phyloP scores from a whole-genome alignment of 306 rosid genomes.

The Glycine tomentella region DNA sequence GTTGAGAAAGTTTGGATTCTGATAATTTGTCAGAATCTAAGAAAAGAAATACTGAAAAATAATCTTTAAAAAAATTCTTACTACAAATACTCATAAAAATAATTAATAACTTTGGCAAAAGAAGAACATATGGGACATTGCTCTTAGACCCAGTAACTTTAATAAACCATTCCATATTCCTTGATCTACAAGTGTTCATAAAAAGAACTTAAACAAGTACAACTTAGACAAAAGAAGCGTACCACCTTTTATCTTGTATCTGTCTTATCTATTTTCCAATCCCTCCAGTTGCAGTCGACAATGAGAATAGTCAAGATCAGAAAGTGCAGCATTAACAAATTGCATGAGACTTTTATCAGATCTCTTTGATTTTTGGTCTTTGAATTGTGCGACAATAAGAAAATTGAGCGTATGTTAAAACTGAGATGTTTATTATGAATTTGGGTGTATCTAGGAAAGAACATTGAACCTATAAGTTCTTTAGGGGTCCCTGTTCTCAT shows the following conservation, averaged over 20 bases:
- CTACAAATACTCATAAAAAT: not conserved
- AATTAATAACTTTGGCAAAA: not conserved
- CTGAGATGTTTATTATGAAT: not conserved
- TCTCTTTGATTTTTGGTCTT: not conserved
- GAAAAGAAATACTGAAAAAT: not conserved
- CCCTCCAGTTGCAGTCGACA: not conserved
- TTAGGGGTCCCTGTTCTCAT: not conserved
- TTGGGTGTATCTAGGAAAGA: not conserved
- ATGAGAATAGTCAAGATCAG: constrained; percentile 7
- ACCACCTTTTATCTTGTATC: not conserved
- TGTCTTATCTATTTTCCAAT: constrained; percentile 17
- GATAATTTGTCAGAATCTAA: not conserved
- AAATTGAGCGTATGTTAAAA: not conserved
- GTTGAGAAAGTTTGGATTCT: not conserved
- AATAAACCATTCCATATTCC: constrained; percentile 31
- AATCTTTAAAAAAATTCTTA: too few relatives aligned
- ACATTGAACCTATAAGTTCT: not conserved
- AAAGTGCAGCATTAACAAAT: constrained; percentile 13
- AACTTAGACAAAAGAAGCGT: not conserved
- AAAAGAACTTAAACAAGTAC: not conserved
- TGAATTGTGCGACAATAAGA: not conserved
- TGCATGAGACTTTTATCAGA: not conserved
- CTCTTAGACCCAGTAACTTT: constrained; percentile 5
- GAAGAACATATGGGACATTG: not conserved
- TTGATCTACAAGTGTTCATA: not conserved